A percentile compares a stretch with the other conserved stretches of the same genome.
phyloP scores from a whole-genome alignment of 768 basidiomycete genomes.

The Phanerochaete carnosa region DNA sequence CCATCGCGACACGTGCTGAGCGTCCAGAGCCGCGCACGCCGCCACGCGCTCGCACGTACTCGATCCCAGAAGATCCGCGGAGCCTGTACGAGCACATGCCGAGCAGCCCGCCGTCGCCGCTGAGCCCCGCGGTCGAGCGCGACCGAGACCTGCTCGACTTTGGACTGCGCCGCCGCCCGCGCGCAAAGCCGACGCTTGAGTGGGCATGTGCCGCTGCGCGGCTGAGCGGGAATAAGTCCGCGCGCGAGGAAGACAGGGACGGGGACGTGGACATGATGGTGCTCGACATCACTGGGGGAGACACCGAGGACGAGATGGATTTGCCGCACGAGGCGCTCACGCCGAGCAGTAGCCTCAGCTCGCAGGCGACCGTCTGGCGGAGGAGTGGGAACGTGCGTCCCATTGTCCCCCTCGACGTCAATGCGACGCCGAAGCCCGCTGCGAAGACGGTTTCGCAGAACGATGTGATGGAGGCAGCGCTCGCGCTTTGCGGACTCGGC shows the following conservation, averaged over 20 bases:
- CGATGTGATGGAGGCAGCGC: conserved; percentile 68
- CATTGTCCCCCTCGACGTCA: conserved; percentile 10
- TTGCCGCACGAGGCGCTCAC: conserved; percentile 57
- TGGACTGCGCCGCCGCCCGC: conserved; percentile 19
- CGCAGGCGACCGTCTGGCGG: not conserved
- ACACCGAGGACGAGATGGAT: conserved; percentile 45
- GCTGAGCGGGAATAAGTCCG: conserved; percentile 7
- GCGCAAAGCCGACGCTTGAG: conserved; percentile 28
- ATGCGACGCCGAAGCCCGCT: not conserved
- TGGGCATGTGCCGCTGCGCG: conserved; percentile 37
- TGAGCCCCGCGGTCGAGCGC: conserved; percentile 10
- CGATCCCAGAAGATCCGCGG: conserved; percentile 12
- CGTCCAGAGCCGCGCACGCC: conserved; percentile 22
- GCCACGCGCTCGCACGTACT: conserved; percentile 7
- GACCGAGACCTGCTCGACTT: conserved; percentile 23
- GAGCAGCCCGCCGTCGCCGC: conserved; percentile 24
- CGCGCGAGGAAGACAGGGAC: conserved; percentile 10
- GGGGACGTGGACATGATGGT: conserved; percentile 14
- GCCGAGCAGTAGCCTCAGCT: conserved; percentile 28
- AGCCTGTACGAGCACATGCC: conserved; percentile 30
- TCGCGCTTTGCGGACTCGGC: conserved; percentile 59
- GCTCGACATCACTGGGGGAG: conserved; percentile 33
- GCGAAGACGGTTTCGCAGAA: conserved; percentile 41
- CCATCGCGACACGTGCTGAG: conserved; percentile 31
- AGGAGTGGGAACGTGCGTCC: conserved; percentile 1